Base-by-base conservation (phyloP, 202 grass and related monocot genomes). In the Alloteropsis angusta region DNA sequence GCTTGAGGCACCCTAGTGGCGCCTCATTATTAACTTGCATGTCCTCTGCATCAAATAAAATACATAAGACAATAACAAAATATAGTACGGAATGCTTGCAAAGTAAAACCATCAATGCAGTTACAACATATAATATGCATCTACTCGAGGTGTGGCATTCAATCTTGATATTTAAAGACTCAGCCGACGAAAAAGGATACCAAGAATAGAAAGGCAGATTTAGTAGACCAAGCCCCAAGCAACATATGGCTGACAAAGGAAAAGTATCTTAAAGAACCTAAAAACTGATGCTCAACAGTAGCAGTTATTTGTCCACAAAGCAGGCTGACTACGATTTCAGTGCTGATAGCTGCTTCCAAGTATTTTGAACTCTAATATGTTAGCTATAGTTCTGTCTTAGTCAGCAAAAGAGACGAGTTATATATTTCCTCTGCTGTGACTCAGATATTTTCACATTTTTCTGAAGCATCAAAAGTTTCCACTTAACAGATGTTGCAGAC, bases 11-110 rank as follows among this genome's bases (percentile, higher is more conserved):
- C 77, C 91, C 89, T 56, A 81, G 26, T 75, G 87, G 85, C 60
- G 81, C 89, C 83, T 92, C 89, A 55, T 82, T 75, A 82, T 81
- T 89, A 81, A 87, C 87, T 80, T 95, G 87, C 92, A 93, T 98
- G 87, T 86, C 86, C 47, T 85, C 96, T 98, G 85, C 75, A 87
- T 83, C 52, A 39, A 76, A 89, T 68, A 46, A 84, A 61, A 7
- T 67, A 71, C 9, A 84, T 93, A 55, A 93, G 76, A 68, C 82
- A 78, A 58, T 34, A 13, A 72, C 16, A 67, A 88, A 70, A 62
- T 9, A 10, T 81, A 59, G 60, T 12, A 54, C 86, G 41, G 69
- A n/a, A n/a, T n/a, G n/a, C n/a, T n/a, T 36, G 58, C 45, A 81
- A 78, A 61, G 18, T 28, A 43, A 72, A 68, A 45, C 26, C 44